Conservation (phyloP, 495 filamentous ascomycete species). For the Podospora appendiculata region DNA sequence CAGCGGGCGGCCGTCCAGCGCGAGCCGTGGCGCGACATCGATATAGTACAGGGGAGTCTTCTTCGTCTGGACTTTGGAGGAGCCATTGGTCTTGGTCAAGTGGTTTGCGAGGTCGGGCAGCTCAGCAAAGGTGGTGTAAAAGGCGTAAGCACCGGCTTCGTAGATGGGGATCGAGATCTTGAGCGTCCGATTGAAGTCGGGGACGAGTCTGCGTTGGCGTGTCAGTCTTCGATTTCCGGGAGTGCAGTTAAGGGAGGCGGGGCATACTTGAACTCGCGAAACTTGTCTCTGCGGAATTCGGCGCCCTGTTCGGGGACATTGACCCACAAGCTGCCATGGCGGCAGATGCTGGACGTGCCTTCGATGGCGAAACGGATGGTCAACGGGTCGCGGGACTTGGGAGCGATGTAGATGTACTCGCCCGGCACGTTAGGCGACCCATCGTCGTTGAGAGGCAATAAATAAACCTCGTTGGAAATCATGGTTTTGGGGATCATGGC, state of each 20-base stretch:
- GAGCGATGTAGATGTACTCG: constrained; percentile 83
- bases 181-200: constrained; percentile 87
- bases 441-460: constrained; percentile 82
- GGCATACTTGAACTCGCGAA: constrained; percentile 76
- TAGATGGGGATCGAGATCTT: constrained; percentile 81
- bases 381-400: constrained; percentile 63
- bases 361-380: constrained; percentile 87
- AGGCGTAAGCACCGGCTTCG: constrained; percentile 84
- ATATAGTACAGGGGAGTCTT: constrained; percentile 77
- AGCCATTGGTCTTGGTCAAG: constrained; percentile 28
- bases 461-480: constrained; percentile 62
- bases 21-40: constrained; percentile 80
- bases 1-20: constrained; percentile 57
- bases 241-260: too few relatives aligned
- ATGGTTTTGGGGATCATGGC: constrained; percentile 45
- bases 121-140: constrained; percentile 88
- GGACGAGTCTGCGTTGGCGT: constrained; percentile 54
- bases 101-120: constrained; percentile 68
- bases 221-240: too few relatives aligned
- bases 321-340: constrained; percentile 88
- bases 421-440: constrained; percentile 86
- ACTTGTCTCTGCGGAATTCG: constrained; percentile 66
- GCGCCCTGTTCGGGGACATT: constrained; percentile 77
- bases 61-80: constrained; percentile 38
- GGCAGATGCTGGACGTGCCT: constrained; percentile 91